Evolutionary conservation across 441 rosid species (phyloP).

Genomic region (Populus hybrid): DNA sequence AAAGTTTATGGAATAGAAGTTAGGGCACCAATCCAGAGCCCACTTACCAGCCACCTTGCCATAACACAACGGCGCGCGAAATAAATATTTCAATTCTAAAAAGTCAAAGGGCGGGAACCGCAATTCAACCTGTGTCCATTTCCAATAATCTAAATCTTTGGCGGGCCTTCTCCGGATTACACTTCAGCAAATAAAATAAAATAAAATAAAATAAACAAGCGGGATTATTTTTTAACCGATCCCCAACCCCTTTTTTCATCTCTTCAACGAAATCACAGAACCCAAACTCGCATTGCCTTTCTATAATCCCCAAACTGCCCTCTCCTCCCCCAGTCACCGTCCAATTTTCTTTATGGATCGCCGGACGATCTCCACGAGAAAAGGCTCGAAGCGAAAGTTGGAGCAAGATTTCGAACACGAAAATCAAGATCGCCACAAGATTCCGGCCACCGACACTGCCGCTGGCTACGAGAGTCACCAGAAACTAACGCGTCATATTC

Average conservation of each 20-base stretch:
- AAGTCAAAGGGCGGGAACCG: neutral
- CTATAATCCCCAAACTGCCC: conserved; percentile 11
- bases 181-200: neutral
- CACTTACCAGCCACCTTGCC: neutral
- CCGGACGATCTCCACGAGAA: conserved; percentile 31
- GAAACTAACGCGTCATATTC: conserved; percentile 49
- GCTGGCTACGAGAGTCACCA: conserved; percentile 11
- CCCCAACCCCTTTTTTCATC: neutral
- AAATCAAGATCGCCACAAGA: conserved; percentile 24
- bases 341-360: conserved; percentile 36
- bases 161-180: conserved; percentile 1
- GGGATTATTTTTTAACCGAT: neutral
- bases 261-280: neutral
- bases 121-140: neutral
- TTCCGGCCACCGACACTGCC: conserved; percentile 8
- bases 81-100: neutral
- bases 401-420: conserved; percentile 37
- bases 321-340: neutral
- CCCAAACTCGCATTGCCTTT: neutral
- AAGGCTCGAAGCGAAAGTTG: conserved; percentile 73
- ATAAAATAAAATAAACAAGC: neutral
- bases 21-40: neutral
- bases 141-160: neutral
- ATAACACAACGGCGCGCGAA: neutral
- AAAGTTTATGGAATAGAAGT: neutral